Evolutionary conservation across 1,284 basidiomycete species (phyloP), one percentile per base, ranked within the genome.

Genomic region (Ustilago crameri): DNA sequence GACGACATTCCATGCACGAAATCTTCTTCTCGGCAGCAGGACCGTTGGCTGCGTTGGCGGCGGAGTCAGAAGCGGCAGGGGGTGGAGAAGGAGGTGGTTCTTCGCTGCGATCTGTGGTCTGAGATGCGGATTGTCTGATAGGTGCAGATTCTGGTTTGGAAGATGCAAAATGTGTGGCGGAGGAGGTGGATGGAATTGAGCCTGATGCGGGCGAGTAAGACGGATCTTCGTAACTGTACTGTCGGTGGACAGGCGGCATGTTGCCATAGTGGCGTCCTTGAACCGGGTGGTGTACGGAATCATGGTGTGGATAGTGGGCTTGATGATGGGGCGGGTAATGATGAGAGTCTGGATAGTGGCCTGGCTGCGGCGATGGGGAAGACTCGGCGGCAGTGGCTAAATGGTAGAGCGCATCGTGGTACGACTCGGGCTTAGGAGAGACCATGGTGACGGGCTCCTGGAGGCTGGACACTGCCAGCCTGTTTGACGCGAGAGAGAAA

Each of bases 1-100:
- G 53, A 20, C 72, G 62, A 35, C 72, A 74, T 32, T 70, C 72
- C 61, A 74, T 64, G 64, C 72, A 74, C 17, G 66, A 70, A 34
- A 74, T 70, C 51, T 74, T 74, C 43, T 71, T 74, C 26, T 74
- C 72, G 24, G 49, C 50, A 2, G 62, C 48, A 2, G 35, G 5
- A 9, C 5, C 35, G 17, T 7, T 9, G 15, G 60, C 44, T 0
- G 55, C 47, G 3, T 53, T 42, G 12, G 43, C 40, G 14, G 42
- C 17, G 2, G 48, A 20, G 14, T 57, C 47, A 44, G 51, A 32
- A 9, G 56, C 48, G 14, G 42, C 23, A 26, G 37, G 34, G 2
- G 44, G 22, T 22, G 32, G 23, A 17, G 17, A 22, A 14, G 35
- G 37, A 9, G n/a, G 20, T 32, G 42, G 18, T 5, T 54, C 47